A percentile compares a stretch with the other conserved stretches of the same genome.
Conservation (phyloP, 805 yeast genomes). For the Yamadazyma tumulicola region DNA sequence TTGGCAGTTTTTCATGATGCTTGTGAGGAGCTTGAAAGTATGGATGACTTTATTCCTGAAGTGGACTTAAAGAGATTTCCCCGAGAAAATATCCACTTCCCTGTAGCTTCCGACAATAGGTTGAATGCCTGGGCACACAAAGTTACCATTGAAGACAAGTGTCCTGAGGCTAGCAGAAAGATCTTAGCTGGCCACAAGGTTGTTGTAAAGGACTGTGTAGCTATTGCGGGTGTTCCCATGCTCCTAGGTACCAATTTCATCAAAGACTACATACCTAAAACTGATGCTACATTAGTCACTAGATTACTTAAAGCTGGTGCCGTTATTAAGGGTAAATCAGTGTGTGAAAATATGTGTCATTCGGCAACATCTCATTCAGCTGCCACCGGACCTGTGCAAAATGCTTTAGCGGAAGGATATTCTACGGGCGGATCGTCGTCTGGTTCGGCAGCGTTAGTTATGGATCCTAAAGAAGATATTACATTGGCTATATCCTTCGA, state of each 20-base stretch:
- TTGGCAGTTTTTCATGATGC: constrained; percentile 25
- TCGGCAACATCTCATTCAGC: constrained; percentile 31
- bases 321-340: constrained; percentile 27
- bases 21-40: constrained; percentile 18
- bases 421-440: constrained; percentile 13
- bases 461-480: constrained; percentile 9
- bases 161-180: constrained; percentile 13
- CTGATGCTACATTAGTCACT: constrained; percentile 35
- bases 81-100: constrained; percentile 22
- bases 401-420: constrained; percentile 9
- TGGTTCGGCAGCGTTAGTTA: constrained; percentile 11
- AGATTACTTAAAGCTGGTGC: constrained; percentile 34
- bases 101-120: constrained; percentile 17
- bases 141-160: constrained; percentile 22
- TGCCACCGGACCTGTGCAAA: constrained; percentile 17
- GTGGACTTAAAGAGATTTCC: constrained; percentile 29
- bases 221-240: constrained; percentile 32
- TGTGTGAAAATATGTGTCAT: constrained; percentile 35
- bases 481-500: constrained; percentile 11
- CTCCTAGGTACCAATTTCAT: constrained; percentile 32
- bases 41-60: constrained; percentile 27
- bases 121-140: constrained; percentile 33
- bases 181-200: constrained; percentile 23
- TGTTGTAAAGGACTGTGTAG: constrained; percentile 32
- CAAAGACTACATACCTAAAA: constrained; percentile 26